phyloP scores from a whole-genome alignment of 1,284 basidiomycete genomes.

The Fistulinella cinereoalba region DNA sequence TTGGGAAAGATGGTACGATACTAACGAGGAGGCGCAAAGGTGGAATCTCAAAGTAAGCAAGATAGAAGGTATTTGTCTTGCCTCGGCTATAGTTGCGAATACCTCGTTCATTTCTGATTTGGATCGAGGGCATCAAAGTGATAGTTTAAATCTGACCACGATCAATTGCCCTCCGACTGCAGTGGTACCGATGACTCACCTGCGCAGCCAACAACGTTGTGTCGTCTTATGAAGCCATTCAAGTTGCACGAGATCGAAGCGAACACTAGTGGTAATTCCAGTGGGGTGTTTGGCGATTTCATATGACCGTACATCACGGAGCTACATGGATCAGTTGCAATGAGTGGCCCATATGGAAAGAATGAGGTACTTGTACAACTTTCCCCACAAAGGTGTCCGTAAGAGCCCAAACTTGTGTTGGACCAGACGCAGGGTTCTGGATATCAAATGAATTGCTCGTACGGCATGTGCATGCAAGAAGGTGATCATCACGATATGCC shows the following conservation, averaged over 20 bases:
- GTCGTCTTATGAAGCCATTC: no score
- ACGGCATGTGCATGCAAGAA: background rate
- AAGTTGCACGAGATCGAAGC: no score
- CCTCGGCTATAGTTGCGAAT: conserved; percentile 44
- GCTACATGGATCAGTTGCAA: conserved; percentile 30
- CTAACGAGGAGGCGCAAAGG: no score
- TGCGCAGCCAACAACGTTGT: no score
- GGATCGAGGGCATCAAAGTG: conserved; percentile 52
- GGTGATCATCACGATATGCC: conserved; percentile 19
- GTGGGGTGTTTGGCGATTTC: conserved; percentile 26
- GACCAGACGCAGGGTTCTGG: conserved; percentile 59
- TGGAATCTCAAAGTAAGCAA: no score
- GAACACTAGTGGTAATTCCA: conserved; percentile 37
- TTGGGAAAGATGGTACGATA: no score
- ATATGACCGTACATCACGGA: conserved; percentile 44
- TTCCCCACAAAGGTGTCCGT: conserved; percentile 51
- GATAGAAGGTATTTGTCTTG: no score
- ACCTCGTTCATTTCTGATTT: conserved; percentile 42
- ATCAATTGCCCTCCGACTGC: no score
- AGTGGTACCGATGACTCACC: no score
- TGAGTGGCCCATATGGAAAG: background rate
- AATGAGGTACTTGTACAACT: conserved; percentile 31
- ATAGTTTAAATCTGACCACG: conserved; percentile 50
- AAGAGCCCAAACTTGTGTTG: conserved; percentile 44
- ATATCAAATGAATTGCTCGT: background rate